Evolutionary conservation across 2,329 filamentous ascomycete genomes (phyloP).

Genomic region (Canariomyces notabilis): DNA sequence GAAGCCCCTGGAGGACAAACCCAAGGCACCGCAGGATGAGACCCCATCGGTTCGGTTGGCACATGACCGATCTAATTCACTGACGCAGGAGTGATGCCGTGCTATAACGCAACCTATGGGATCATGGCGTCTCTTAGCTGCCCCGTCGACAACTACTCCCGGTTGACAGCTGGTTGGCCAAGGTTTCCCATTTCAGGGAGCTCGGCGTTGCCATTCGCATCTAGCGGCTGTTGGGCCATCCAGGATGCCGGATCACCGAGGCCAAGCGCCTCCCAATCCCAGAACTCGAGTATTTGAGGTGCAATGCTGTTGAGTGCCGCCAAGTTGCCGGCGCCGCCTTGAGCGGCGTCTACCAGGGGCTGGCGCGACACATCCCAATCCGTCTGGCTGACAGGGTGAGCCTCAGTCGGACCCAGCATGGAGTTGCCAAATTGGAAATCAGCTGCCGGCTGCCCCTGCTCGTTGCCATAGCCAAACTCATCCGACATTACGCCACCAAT

Average conservation of each 20-base stretch:
- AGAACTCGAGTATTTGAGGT: constrained; percentile 18
- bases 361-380: constrained; percentile 14
- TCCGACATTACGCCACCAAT: constrained; percentile 1
- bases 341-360: constrained; percentile 3
- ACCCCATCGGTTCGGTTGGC: no score
- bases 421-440: constrained; percentile 9
- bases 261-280: constrained; percentile 20
- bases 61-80: no score
- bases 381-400: constrained; percentile 7
- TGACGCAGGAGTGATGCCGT: no score
- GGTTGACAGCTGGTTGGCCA: no score
- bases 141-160: no score
- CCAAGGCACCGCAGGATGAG: no score
- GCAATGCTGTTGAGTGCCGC: constrained; percentile 7
- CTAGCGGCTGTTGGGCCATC: no score
- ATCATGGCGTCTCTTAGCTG: no score
- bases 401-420: neutral
- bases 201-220: no score
- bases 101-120: no score
- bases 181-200: neutral
- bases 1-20: no score
- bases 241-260: constrained; percentile 20
- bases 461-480: neutral
- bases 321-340: constrained; percentile 1
- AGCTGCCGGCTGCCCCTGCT: neutral